Percentiles rank a stretch among this genome's conserved stretches.
phyloP scores from a whole-genome alignment of 805 yeast species.

The Spathaspora arborariae region DNA sequence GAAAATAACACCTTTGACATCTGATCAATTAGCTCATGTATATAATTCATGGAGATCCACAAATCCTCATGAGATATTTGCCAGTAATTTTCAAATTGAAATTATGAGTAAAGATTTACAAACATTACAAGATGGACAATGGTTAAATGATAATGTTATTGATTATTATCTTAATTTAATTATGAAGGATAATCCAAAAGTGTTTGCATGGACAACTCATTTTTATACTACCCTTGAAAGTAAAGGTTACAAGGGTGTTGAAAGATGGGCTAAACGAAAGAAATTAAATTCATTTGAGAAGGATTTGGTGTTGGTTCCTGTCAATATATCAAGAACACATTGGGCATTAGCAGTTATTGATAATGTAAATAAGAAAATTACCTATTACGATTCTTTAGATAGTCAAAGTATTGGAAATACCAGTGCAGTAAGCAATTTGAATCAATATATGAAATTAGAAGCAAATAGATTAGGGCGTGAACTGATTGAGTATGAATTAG shows the following conservation, averaged over 20 bases:
- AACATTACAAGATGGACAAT: slow-evolving; percentile 64
- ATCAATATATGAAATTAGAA: slow-evolving; percentile 66
- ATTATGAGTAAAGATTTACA: slow-evolving; percentile 62
- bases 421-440: slow-evolving; percentile 42
- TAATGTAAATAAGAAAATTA: slow-evolving; percentile 52
- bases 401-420: slow-evolving; percentile 36
- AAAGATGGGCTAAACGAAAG: slow-evolving; percentile 25
- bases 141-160: slow-evolving; percentile 91
- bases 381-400: slow-evolving; percentile 73
- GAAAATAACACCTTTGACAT: slow-evolving; percentile 10
- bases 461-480: slow-evolving; percentile 44
- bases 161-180: slow-evolving; percentile 70
- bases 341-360: slow-evolving; percentile 89
- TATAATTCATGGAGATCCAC: slow-evolving; percentile 10
- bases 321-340: slow-evolving; percentile 79
- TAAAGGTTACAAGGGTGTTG: slow-evolving; percentile 63
- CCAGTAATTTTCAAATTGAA: slow-evolving; percentile 42
- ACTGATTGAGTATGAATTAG: slow-evolving; percentile 18
- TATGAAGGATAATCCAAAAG: slow-evolving; percentile 36
- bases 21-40: slow-evolving; percentile 11
- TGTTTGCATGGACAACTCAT: slow-evolving; percentile 82
- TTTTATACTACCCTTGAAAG: slow-evolving; percentile 69
- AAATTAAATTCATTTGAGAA: slow-evolving; percentile 50
- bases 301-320: slow-evolving; percentile 73
- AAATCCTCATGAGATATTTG: slow-evolving; percentile 8